phyloP scores from a whole-genome alignment of 1,284 basidiomycete genomes.

The Ceratobasidium sp. region DNA sequence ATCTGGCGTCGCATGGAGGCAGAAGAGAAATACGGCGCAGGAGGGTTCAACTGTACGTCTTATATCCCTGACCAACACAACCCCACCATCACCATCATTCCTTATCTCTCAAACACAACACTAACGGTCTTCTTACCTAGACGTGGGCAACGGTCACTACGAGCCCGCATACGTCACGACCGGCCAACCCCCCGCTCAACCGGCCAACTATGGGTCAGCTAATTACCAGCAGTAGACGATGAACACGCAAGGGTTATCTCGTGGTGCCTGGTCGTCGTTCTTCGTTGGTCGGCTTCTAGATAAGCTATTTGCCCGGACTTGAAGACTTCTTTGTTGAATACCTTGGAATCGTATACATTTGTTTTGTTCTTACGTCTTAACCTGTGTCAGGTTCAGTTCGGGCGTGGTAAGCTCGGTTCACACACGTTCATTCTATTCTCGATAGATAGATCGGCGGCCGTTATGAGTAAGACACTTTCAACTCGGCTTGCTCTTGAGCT shows the following conservation, averaged over 20 bases:
- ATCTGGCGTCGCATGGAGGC: constrained; percentile 84
- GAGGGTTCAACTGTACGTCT: constrained; percentile 73
- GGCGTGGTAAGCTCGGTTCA: not conserved
- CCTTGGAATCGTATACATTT: not conserved
- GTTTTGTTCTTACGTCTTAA: not conserved
- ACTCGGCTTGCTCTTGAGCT: constrained; percentile 1
- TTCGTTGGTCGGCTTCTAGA: not conserved
- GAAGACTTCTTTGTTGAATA: too few relatives aligned
- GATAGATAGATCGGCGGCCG: not conserved
- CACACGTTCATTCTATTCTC: not conserved
- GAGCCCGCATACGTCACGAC: constrained; percentile 60
- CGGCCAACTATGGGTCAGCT: constrained; percentile 27
- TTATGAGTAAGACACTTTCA: not conserved
- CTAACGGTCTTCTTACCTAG: constrained; percentile 55
- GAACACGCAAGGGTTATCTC: not conserved
- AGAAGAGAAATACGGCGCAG: constrained; percentile 77
- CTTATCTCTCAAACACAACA: not conserved
- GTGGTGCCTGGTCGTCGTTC: not conserved
- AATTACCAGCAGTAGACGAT: constrained; percentile 31
- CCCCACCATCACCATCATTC: not conserved
- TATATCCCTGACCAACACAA: not conserved
- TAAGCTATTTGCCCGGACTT: not conserved
- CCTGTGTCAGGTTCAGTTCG: not conserved
- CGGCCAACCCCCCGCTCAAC: constrained; percentile 12
- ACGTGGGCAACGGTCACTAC: constrained; percentile 69